These are phyloP conservation scores for Teratosphaeria nubilosa DNA, from an alignment of 2,329 filamentous ascomycete species.

Conservation along the genomic window DNA sequence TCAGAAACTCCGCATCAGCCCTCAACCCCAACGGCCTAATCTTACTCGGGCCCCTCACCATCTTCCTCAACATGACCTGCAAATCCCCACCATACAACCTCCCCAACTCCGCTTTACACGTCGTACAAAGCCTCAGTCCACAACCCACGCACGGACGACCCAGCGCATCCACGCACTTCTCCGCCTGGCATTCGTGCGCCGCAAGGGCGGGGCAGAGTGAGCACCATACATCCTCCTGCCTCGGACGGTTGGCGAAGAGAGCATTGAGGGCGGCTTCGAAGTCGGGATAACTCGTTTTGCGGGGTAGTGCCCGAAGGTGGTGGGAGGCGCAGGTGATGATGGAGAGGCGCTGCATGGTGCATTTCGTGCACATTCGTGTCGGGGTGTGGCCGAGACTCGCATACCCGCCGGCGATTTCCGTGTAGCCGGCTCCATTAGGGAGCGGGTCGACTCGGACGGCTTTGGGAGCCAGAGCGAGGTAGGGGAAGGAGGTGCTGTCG, in stretches of 20 bases:
- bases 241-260: conserved; percentile 7
- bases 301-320: conserved; percentile 18
- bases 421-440: conserved; percentile 19
- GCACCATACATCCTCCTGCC: conserved; percentile 27
- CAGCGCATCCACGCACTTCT: neutral
- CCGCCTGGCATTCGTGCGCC: conserved; percentile 25
- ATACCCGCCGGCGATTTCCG: conserved; percentile 28
- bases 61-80: conserved; percentile 13
- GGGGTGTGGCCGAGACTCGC: conserved; percentile 15
- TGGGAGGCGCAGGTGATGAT: conserved; percentile 29
- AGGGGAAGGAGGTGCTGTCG: conserved; percentile 24
- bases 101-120: conserved; percentile 16
- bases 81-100: conserved; percentile 14
- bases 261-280: conserved; percentile 17
- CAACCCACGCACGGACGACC: conserved; percentile 13
- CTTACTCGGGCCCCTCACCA: conserved; percentile 8
- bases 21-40: conserved; percentile 17
- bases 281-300: conserved; percentile 10
- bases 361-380: conserved; percentile 30
- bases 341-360: conserved; percentile 25
- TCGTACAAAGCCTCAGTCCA: conserved; percentile 24
- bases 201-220: conserved; percentile 32
- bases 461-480: conserved; percentile 25
- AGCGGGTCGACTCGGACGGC: conserved; percentile 24
- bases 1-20: conserved; percentile 27